Base-by-base conservation (phyloP, 345 rosid genomes). In the Syzygium jambos region DNA sequence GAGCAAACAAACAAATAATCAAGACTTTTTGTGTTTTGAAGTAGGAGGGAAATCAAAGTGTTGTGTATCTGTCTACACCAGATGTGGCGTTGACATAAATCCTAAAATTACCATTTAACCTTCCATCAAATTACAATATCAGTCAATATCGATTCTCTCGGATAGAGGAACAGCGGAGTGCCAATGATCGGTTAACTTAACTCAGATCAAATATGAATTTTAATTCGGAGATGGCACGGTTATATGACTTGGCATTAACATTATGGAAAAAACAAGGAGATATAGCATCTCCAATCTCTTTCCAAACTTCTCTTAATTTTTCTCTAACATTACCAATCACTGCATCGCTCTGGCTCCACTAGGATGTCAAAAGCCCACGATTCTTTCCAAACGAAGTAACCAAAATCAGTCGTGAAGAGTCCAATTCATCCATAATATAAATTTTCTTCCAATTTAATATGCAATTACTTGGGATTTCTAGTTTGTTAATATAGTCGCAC, bases 151-250 rank as follows among this genome's bases (percentile, higher is more conserved):
- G 38, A 34, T 73, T 73, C 22, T 73, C 49, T 19, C 25, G 5
- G 13, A 34, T 73, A 19, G 6, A 19, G 6, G 21, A 73, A 34
- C 25, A 34, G 9, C 49, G 12, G 23, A 73, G 7, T 22, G 25
- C 9, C 59, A 11, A 55, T 7, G 11, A 19, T 54, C 23, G 57
- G 23, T 17, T 22, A 1, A 21, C 27, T 25, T 25, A 21, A 7
- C 12, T 73, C 80, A 9, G 49, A 41, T 38, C 80, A 38, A 34
- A 73, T 73, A 38, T 19, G 49, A 73, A 73, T 34, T 34, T 21
- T 17, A 19, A 34, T 23, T 21, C 0, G 13, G 41, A 30, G 10
- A 68, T 34, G 34, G 34, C 22, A 12, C 22, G 0, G 3, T 34
- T 16, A 17, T 8, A 34, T 73, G 43, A 38, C 11, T 38, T 10